Conservation (phyloP, 1,139 yeast species). For the Blastobotrys elegans region DNA sequence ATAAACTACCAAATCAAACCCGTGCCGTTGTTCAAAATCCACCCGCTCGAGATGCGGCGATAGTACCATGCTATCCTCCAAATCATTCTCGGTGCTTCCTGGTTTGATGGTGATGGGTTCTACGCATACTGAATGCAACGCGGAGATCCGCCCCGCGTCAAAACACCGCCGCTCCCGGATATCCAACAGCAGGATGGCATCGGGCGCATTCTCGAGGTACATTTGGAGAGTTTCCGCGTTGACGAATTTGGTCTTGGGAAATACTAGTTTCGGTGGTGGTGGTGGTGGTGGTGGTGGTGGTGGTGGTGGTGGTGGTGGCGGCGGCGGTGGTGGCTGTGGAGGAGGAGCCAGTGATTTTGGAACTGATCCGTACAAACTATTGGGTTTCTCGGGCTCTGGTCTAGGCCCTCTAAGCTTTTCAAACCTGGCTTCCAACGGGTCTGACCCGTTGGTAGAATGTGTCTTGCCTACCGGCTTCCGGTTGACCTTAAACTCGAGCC, state of each 20-base stretch:
- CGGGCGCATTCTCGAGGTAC: constrained; percentile 27
- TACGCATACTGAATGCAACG: constrained; percentile 55
- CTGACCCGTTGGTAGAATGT: too few relatives aligned
- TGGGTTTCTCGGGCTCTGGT: constrained; percentile 9
- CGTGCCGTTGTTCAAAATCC: constrained; percentile 47
- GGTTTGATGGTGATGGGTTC: constrained; percentile 57
- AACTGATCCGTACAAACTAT: background rate
- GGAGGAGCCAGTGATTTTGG: background rate
- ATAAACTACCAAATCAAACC: constrained; percentile 56
- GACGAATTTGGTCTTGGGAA: constrained; percentile 32
- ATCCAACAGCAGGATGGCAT: constrained; percentile 52
- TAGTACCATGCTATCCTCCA: constrained; percentile 53
- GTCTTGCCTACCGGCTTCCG: constrained; percentile 19
- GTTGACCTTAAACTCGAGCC: constrained; percentile 6
- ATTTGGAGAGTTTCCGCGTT: constrained; percentile 28
- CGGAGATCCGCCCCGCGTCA: constrained; percentile 54
- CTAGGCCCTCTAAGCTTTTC: constrained; percentile 23
- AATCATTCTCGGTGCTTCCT: constrained; percentile 50
- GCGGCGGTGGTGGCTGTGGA: background rate
- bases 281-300: constrained; percentile 13
- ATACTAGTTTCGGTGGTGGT: constrained; percentile 16
- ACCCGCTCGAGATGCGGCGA: constrained; percentile 51
- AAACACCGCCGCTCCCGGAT: constrained; percentile 56
- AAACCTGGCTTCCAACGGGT: constrained; percentile 20
- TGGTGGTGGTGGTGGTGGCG: constrained; percentile 12